These are phyloP conservation scores for Acacia pycnantha DNA, from an alignment of 331 rosid genomes.

Conservation along the genomic window DNA sequence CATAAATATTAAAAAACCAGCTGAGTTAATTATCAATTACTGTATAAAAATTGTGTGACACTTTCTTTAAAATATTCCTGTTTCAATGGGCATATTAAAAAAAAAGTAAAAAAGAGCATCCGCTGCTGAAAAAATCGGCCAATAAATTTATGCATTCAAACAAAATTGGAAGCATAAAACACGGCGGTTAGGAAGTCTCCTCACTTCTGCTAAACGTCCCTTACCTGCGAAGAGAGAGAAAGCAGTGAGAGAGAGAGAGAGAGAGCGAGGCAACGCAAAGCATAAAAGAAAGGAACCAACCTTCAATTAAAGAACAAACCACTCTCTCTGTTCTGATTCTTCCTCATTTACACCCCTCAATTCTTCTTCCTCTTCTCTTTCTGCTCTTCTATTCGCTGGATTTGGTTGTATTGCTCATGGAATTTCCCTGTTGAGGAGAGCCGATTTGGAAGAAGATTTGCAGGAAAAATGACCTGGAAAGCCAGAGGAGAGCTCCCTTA, in stretches of 20 bases:
- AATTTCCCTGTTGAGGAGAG: constrained; percentile 26
- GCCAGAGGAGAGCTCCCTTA: constrained; percentile 72
- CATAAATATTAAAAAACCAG: not conserved
- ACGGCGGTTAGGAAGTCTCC: constrained; percentile 46
- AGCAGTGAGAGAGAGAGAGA: not conserved
- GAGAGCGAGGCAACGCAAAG: not conserved
- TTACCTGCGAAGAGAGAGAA: constrained; percentile 31
- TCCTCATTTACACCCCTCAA: not conserved
- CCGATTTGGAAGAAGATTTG: constrained; percentile 6
- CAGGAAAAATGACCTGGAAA: constrained; percentile 74
- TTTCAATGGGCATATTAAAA: too few relatives aligned
- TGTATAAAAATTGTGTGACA: too few relatives aligned
- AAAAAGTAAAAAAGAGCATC: not conserved
- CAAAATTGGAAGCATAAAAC: not conserved
- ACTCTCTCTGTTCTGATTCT: constrained; percentile 27
- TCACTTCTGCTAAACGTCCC: constrained; percentile 43
- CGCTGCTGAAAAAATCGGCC: too few relatives aligned
- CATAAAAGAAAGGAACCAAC: constrained; percentile 25
- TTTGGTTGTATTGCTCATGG: constrained; percentile 39
- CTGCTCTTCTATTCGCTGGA: not conserved
- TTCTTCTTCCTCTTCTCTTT: not conserved
- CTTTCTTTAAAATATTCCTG: too few relatives aligned
- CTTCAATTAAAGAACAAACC: constrained; percentile 19
- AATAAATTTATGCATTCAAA: not conserved
- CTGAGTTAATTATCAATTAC: too few relatives aligned